These are phyloP conservation scores for Cladosporium sphaerospermum DNA, from an alignment of 2,329 filamentous ascomycete species.

Conservation along the genomic window DNA sequence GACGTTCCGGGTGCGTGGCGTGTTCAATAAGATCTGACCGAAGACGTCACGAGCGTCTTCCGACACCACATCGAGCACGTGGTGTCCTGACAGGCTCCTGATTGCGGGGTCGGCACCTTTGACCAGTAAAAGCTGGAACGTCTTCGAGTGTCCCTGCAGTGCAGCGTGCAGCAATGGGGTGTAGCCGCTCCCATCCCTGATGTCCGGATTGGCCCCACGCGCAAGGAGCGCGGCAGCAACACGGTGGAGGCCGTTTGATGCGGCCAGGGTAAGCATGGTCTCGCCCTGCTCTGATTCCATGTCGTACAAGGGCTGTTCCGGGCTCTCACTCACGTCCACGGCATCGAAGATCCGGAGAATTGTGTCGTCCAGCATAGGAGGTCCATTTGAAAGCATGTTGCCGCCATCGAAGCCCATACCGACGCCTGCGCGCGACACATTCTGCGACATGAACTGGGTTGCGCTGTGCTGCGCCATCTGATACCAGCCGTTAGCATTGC, in stretches of 20 bases:
- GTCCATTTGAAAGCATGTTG: conserved; percentile 14
- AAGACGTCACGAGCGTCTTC: conserved; percentile 5
- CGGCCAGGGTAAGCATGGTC: conserved; percentile 74
- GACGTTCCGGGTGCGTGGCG: conserved; percentile 11
- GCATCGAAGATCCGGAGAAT: conserved; percentile 12
- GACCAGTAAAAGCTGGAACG: conserved; percentile 67
- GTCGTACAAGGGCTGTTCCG: conserved; percentile 62
- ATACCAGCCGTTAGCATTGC: conserved; percentile 27
- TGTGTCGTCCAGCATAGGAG: conserved; percentile 13
- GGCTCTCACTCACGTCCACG: conserved; percentile 70
- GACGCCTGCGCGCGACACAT: conserved; percentile 18
- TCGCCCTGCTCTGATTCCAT: conserved; percentile 59
- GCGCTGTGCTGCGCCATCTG: conserved; percentile 24
- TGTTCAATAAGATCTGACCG: conserved; percentile 10
- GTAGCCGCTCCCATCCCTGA: conserved; percentile 71
- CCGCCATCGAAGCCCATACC: conserved; percentile 10
- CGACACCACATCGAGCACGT: conserved; percentile 61
- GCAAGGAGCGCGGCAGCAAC: conserved; percentile 72
- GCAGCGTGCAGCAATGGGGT: conserved; percentile 77
- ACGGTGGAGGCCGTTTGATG: conserved; percentile 65
- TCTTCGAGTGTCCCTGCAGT: conserved; percentile 67
- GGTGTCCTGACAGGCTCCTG: conserved; percentile 63
- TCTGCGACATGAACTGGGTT: conserved; percentile 20
- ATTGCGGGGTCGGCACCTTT: conserved; percentile 66
- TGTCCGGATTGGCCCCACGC: conserved; percentile 69